A percentile compares a stretch with the other conserved stretches of the same genome.
These are phyloP conservation scores for Phellopilus nigrolimitatus DNA, from an alignment of 1,284 basidiomycete genomes.

Conservation along the genomic window DNA sequence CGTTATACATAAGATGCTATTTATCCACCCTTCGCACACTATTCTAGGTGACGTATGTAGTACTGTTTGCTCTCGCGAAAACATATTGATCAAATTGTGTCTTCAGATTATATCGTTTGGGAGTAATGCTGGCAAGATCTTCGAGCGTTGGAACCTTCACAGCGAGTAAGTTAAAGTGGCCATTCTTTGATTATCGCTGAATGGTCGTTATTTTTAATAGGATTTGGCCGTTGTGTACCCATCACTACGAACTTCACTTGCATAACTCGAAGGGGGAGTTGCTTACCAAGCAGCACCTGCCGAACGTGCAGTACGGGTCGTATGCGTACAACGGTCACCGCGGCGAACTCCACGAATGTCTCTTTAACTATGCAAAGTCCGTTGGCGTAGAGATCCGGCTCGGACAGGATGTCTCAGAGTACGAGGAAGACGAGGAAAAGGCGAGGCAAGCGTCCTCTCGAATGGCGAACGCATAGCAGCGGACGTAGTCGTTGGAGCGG, in stretches of 20 bases:
- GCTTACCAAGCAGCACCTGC: conserved; percentile 14
- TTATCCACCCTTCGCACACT: background rate
- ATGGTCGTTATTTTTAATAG: background rate
- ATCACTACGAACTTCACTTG: conserved; percentile 17
- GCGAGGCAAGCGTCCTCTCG: too few relatives aligned
- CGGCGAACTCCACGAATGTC: conserved; percentile 20
- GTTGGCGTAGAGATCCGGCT: conserved; percentile 20
- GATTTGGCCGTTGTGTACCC: conserved; percentile 22
- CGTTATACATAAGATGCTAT: too few relatives aligned
- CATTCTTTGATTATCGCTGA: background rate
- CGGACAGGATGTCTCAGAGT: too few relatives aligned
- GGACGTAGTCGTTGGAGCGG: too few relatives aligned
- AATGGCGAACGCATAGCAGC: too few relatives aligned
- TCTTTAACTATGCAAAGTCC: conserved; percentile 19
- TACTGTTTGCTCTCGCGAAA: background rate
- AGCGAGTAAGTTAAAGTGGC: conserved; percentile 9
- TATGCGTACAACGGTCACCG: conserved; percentile 21
- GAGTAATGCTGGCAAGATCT: conserved; percentile 21
- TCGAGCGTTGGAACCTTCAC: conserved; percentile 20
- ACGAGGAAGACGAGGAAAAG: too few relatives aligned
- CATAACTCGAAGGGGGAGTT: conserved; percentile 20
- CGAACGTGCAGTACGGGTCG: conserved; percentile 9
- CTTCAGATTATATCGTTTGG: conserved; percentile 23
- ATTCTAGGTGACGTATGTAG: conserved; percentile 9
- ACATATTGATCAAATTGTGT: background rate